Evolutionary conservation across 352 stramenopile genomes (phyloP), one percentile per base, ranked within the genome.

Genomic region (Globisporangium echinulatum): DNA sequence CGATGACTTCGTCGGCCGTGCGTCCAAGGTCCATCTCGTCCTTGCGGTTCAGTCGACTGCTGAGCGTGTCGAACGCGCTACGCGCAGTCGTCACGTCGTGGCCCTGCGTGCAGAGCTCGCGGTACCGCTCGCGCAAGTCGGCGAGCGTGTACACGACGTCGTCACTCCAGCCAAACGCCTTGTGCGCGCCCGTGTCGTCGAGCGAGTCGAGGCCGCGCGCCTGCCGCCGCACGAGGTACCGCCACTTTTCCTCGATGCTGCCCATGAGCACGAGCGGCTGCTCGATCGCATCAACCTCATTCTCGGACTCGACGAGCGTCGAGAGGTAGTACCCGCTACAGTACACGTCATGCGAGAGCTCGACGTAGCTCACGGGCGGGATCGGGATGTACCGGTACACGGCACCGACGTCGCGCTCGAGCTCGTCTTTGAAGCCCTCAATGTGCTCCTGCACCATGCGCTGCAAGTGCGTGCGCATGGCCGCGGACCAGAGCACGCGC

Each of bases 241-340:
- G 67, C 83, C 83, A 92, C 56, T 90, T 90, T 19, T 90, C 79
- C 64, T 91, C 81, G 38, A 91, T 89, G 51, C 71, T 86, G 39
- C 72, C 72, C 81, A 92, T 91, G 43, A 91, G 40, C 38, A 87
- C 73, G 47, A 90, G 70, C 25, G 83, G 83, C 54, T 92, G 74
- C 50, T 92, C 83, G 36, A 92, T 83, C 13, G 77, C 66, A 64
- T 89, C 78, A 5, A 84, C 42, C 57, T 85, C 73, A 0, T 68
- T 61, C 46, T 82, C 71, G 4, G 69, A 75, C 53, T 86, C 69
- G 17, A 78, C 76, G 33, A 92, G 75, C 3, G 72, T 87, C 10
- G 81, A 91, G 13, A 91, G 59, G 47, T 87, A 91, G 49, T 88
- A 87, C 0, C 83, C 81, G 52, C 76, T 87, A 52, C 76, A 91